A percentile compares a stretch with the other conserved stretches of the same genome.
Conservation (phyloP, 2,329 filamentous ascomycete genomes). For the Neofusicoccum parvum region DNA sequence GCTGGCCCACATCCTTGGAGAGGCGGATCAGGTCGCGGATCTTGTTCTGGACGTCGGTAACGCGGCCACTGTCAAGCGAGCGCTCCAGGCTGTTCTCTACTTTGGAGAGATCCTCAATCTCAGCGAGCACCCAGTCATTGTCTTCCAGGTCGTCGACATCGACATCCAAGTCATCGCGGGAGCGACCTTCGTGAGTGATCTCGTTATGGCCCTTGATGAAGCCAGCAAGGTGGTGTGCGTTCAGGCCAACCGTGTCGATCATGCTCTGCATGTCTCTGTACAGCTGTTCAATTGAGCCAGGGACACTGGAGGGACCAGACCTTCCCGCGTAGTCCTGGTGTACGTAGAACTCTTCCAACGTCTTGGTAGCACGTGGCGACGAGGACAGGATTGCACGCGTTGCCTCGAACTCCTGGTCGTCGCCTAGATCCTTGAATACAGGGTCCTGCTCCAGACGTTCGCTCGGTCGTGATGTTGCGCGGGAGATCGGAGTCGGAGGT, state of each 20-base stretch:
- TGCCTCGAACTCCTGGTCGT: slow-evolving; percentile 61
- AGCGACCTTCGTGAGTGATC: slow-evolving; percentile 56
- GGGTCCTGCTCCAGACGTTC: slow-evolving; percentile 41
- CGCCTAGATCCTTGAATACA: slow-evolving; percentile 38
- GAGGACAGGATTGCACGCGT: slow-evolving; percentile 4
- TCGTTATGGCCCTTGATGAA: slow-evolving; percentile 67
- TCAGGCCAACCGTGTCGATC: slow-evolving; percentile 90
- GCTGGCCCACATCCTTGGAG: slow-evolving; percentile 67
- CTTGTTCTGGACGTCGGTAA: slow-evolving; percentile 70
- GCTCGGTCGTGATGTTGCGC: slow-evolving; percentile 32
- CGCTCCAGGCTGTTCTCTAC: slow-evolving; percentile 65
- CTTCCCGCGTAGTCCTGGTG: slow-evolving; percentile 50
- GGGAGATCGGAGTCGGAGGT: slow-evolving; percentile 30
- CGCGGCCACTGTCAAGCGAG: slow-evolving; percentile 67
- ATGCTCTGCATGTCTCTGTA: slow-evolving; percentile 89
- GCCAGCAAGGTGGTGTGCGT: slow-evolving; percentile 66
- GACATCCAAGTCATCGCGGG: slow-evolving; percentile 64
- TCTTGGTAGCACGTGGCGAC: slow-evolving; percentile 4
- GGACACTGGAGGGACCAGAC: slow-evolving; percentile 43
- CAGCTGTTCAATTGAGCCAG: slow-evolving; percentile 53
- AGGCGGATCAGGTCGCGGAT: slow-evolving; percentile 69
- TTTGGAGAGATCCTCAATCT: slow-evolving; percentile 68
- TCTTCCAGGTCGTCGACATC: slow-evolving; percentile 48
- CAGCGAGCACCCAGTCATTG: slow-evolving; percentile 73
- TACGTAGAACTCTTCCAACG: slow-evolving; percentile 60